Evolutionary conservation across 768 basidiomycete species (phyloP), one percentile per base, ranked within the genome.

Genomic region (Rhodotorula taiwanensis): DNA sequence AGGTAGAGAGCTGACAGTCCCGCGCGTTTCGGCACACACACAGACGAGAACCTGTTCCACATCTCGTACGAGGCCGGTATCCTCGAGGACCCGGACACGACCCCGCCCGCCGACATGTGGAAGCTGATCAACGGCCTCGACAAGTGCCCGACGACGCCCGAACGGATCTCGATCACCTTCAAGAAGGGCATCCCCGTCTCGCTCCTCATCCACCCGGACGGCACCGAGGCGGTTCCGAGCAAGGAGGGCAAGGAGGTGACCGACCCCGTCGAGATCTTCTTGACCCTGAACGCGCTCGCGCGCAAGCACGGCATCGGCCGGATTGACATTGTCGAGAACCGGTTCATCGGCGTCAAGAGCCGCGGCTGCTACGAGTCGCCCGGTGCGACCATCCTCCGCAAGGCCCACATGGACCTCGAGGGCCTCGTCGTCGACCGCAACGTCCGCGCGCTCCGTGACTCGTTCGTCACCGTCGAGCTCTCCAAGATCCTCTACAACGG

Each of bases 31-130:
- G 14, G 6, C 31, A n/a, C n/a, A n/a, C n/a, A n/a, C 5, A 4
- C 58, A 77, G 94, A 99, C 76, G 95, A 98, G 79, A 99, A 98
- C 79, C 82, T 99, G 52, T 97, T 94, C 86, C 95, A 99, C 80
- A 99, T 98, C 78, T 98, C 95, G 23, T 99, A 97, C 79, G 95
- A 99, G 77, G 94, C 95, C 16, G 95, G 94, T 49, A 98, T 99
- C 76, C 85, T 99, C 68, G 95, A 99, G 77, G 88, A 98, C 75
- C 95, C 95, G 67, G 84, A 94, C 80, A 85, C 80, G 63, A 97
- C 91, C 9, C 95, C 95, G 56, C 94, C 94, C 23, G 75, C 76
- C 18, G 94, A 98, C 81, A 99, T 99, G 95, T 99, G 95, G 95
- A 98, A 97, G 77, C 84, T 98, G 69, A 97, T 89, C 66, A 80